A percentile compares a stretch with the other conserved stretches of the same genome.
These are phyloP conservation scores for Viola odorata DNA, from an alignment of 345 rosid species.

Conservation along the genomic window DNA sequence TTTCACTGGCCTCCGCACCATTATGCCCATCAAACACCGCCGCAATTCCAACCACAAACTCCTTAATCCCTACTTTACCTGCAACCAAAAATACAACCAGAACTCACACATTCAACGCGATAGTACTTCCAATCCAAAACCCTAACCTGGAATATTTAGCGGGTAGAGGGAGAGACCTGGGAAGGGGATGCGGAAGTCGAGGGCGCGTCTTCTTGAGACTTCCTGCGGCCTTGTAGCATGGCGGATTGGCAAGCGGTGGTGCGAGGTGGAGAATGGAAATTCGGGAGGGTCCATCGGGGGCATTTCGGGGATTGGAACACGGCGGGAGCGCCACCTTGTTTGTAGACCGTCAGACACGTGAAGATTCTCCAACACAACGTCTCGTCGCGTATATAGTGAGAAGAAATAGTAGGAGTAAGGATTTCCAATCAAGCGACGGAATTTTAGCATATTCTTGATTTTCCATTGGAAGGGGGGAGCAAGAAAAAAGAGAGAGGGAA, in stretches of 20 bases:
- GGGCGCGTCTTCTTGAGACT: slow-evolving; percentile 77
- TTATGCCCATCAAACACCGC: slow-evolving; percentile 96
- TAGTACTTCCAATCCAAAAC: background rate
- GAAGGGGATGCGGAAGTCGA: slow-evolving; percentile 72
- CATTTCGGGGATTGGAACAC: slow-evolving; percentile 81
- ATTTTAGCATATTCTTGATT: background rate
- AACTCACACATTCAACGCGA: background rate
- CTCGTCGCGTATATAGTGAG: background rate
- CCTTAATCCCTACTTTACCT: slow-evolving; percentile 60
- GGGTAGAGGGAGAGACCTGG: slow-evolving; percentile 39
- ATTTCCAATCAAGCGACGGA: background rate
- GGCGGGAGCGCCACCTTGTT: slow-evolving; percentile 87
- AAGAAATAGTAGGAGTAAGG: slow-evolving; percentile 7
- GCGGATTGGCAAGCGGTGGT: slow-evolving; percentile 49
- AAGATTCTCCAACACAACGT: slow-evolving; percentile 41
- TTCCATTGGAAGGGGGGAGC: background rate
- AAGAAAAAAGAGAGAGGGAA: background rate
- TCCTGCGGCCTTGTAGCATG: slow-evolving; percentile 61
- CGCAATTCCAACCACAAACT: slow-evolving; percentile 64
- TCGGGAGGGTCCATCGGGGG: slow-evolving; percentile 75
- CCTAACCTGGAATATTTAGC: background rate
- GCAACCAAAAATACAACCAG: slow-evolving; percentile 13
- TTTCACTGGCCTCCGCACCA: slow-evolving; percentile 97
- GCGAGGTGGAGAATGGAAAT: slow-evolving; percentile 33
- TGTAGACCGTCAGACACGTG: slow-evolving; percentile 74